A percentile compares a stretch with the other conserved stretches of the same genome.
Conservation (phyloP, 331 rosid genomes). For the Malus hybrid region DNA sequence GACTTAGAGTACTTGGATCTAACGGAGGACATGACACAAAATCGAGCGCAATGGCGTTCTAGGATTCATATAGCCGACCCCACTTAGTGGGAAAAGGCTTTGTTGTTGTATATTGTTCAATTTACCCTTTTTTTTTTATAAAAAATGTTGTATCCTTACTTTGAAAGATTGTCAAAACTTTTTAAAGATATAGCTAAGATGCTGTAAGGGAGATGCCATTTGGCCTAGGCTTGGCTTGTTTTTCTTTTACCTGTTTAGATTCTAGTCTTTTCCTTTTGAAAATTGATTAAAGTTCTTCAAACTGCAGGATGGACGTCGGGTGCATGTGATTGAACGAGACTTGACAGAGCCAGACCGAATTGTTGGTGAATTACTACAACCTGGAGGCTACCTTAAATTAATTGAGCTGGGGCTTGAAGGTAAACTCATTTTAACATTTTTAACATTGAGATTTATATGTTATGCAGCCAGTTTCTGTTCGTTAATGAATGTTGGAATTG, state of each 20-base stretch:
- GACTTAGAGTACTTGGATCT: no score
- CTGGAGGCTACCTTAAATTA: conserved; percentile 90
- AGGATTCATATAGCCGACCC: no score
- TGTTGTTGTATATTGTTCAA: no score
- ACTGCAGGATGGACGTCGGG: conserved; percentile 77
- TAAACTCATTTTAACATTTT: conserved; percentile 12
- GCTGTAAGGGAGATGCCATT: not conserved
- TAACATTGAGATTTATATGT: not conserved
- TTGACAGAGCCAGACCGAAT: conserved; percentile 79
- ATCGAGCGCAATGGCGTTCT: no score
- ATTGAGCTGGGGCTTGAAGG: conserved; percentile 92
- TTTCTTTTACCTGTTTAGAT: not conserved
- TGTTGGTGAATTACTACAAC: conserved; percentile 90
- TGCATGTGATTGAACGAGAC: conserved; percentile 86
- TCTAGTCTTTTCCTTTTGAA: not conserved
- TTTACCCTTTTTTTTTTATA: no score
- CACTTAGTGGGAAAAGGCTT: no score
- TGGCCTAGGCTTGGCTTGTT: not conserved
- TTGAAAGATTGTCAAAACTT: not conserved
- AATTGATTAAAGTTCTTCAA: not conserved
- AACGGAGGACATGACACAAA: no score
- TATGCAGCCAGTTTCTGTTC: not conserved
- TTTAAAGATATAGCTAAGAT: not conserved
- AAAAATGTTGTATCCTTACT: not conserved
- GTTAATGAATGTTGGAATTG: not conserved